Evolutionary conservation across 2,329 filamentous ascomycete genomes (phyloP).

Genomic region (Penicillium olsonii): DNA sequence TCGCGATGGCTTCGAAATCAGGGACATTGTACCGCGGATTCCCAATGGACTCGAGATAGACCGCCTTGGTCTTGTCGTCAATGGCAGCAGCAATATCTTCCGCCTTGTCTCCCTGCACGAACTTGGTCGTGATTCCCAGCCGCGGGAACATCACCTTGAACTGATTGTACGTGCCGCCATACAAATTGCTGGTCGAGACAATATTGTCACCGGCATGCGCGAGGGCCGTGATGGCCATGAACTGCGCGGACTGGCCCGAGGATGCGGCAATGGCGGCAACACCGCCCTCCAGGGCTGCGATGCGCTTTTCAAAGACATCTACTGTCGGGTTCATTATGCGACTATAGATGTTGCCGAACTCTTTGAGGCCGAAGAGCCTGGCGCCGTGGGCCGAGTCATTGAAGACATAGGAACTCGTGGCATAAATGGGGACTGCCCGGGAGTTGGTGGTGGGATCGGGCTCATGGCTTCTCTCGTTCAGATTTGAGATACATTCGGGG

Average conservation of each 20-base stretch:
- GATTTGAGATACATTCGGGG: slow-evolving; percentile 1
- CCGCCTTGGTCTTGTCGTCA: slow-evolving; percentile 88
- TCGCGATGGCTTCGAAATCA: slow-evolving; percentile 83
- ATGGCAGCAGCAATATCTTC: slow-evolving; percentile 80
- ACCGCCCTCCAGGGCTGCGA: slow-evolving; percentile 93
- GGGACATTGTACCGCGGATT: slow-evolving; percentile 94
- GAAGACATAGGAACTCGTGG: slow-evolving; percentile 90
- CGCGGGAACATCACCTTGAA: slow-evolving; percentile 87
- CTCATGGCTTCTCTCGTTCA: slow-evolving; percentile 61
- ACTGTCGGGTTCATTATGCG: slow-evolving; percentile 96
- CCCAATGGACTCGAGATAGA: slow-evolving; percentile 89
- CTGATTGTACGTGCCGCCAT: slow-evolving; percentile 96
- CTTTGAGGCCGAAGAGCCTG: slow-evolving; percentile 92
- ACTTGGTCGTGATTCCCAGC: slow-evolving; percentile 86
- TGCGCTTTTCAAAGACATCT: slow-evolving; percentile 94
- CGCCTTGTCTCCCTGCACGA: slow-evolving; percentile 76
- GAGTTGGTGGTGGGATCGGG: slow-evolving; percentile 81
- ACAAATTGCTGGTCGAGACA: slow-evolving; percentile 83
- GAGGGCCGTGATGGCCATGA: slow-evolving; percentile 84
- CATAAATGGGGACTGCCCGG: slow-evolving; percentile 93
- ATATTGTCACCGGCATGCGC: slow-evolving; percentile 91
- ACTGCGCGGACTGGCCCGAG: slow-evolving; percentile 88
- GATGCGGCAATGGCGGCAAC: slow-evolving; percentile 80
- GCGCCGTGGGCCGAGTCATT: slow-evolving; percentile 96
- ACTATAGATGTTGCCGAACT: slow-evolving; percentile 97